These are phyloP conservation scores for Sindora glabra DNA, from an alignment of 306 rosid species.

Conservation along the genomic window DNA sequence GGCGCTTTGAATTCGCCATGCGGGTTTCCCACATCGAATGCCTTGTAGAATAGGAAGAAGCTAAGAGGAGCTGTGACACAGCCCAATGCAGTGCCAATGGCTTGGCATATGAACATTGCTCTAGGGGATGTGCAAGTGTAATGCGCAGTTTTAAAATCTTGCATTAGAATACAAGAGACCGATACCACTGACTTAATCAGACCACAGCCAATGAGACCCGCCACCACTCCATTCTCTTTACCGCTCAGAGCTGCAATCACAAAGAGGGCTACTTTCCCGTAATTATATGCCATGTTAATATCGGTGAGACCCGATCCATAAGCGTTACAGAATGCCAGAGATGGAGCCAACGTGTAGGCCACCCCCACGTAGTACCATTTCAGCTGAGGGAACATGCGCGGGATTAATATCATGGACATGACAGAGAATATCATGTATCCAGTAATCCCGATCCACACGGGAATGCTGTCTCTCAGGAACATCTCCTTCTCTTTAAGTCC, in stretches of 20 bases:
- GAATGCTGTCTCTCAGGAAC: constrained; percentile 64
- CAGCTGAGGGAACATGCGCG: constrained; percentile 28
- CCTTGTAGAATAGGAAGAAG: constrained; percentile 64
- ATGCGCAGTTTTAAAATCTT: constrained; percentile 86
- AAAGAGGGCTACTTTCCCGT: constrained; percentile 83
- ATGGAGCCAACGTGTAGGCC: constrained; percentile 57
- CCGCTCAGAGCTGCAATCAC: constrained; percentile 52
- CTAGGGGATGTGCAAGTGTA: constrained; percentile 74
- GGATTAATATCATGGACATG: constrained; percentile 50
- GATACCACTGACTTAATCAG: constrained; percentile 63
- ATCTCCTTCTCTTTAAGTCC: constrained; percentile 29
- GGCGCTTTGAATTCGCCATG: constrained; percentile 92
- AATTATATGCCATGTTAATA: constrained; percentile 92
- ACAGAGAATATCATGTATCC: constrained; percentile 16
- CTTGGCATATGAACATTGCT: constrained; percentile 85
- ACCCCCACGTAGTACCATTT: constrained; percentile 34
- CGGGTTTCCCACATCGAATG: constrained; percentile 51
- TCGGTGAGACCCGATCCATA: constrained; percentile 93
- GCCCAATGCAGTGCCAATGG: constrained; percentile 64
- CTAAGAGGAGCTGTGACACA: constrained; percentile 70
- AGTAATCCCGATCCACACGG: constrained; percentile 40
- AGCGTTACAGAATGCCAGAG: constrained; percentile 93
- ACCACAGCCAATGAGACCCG: constrained; percentile 73
- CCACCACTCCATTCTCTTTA: constrained; percentile 31
- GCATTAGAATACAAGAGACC: constrained; percentile 82